Evolutionary conservation across 768 basidiomycete species (phyloP), one percentile per base, ranked within the genome.

Genomic region (Nidularia pulvinata): DNA sequence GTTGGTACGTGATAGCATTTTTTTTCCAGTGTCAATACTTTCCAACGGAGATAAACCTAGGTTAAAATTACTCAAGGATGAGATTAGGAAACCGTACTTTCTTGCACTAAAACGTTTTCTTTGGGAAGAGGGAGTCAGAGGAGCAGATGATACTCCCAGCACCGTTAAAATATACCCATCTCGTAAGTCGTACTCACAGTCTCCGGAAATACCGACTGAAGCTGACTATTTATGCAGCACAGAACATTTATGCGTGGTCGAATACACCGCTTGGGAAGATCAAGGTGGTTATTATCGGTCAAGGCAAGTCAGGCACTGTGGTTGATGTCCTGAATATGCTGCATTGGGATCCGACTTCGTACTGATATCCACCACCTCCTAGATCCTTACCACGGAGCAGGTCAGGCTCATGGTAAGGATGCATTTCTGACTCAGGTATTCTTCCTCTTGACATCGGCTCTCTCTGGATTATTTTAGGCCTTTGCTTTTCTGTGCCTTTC

Each of bases 211-310:
- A 42, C 35, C 39, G 25, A 30, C 25, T 30, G 25, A 30, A 30
- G 25, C 4, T 30, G 25, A 30, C 25, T 30, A n/a, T 13, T 36
- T 48, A 30, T 30, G 32, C 34, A 73, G 95, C 93, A 11, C 75
- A 78, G 57, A 84, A 96, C 63, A 90, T 97, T 52, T 97, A 97
- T 66, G 79, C 92, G 10, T 98, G 95, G 95, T 91, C 92, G 3
- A 81, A 88, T 52, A 95, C 93, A 32, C 92, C 93, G 3, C 73
- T 97, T 13, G 88, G 90, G 10, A 84, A 86, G 57, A 84, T 98
- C 57, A 87, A 85, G 65, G 89, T 94, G 30, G 93, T 97, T 48
- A 93, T 97, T 54, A 80, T 98, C 51, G 89, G 90, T 6, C 93
- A 94, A 70, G 71, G 71, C 73, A 48, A 30, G 25, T 30, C 25